Base-by-base conservation (phyloP, 805 yeast species). In the Yarrowia keelungensis region DNA sequence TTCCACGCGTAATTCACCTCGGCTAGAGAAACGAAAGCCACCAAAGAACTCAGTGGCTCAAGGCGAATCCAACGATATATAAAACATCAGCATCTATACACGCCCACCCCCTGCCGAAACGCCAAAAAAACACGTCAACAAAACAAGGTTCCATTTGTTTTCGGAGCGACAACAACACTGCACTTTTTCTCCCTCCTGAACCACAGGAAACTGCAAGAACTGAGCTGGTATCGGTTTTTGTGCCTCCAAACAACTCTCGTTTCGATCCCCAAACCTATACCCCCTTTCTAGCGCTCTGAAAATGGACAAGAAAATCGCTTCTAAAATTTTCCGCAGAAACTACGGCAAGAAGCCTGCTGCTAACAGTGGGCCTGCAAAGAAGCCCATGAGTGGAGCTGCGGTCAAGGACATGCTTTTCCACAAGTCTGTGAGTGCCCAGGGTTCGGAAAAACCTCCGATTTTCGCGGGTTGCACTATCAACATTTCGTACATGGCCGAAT, bases 401-500 rank as follows among this genome's bases (percentile, higher is more conserved):
- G 56, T 62, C 12, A 62, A 62, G 22, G 67, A 62, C 47, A 43
- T 49, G 47, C 22, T 36, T 2, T 62, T 62, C 16, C 67, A 62
- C 39, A 15, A 8, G 8, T 14, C 54, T 3, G 54, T 19, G 16
- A 26, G 49, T 1, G 26, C 64, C 12, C 38, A 38, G 39, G 26
- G 26, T 11, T 16, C 54, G 2, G 39, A 62, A 3, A 16, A 38
- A 5, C 67, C 67, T 7, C 45, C 41, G 2, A 62, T 62, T 8
- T 62, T 62, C 15, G 39, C 35, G 0, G 56, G 56, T 8, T 62
- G 67, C 39, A n/a, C n/a, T 5, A 62, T 62, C 54, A 62, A 62
- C 56, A 62, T 62, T 26, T 62, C 67, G n/a, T 62, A 62, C 39
- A 62, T 62, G 54, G 67, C 56, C 7, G 56, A 47, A 11, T 38